phyloP scores from a whole-genome alignment of 2,329 filamentous ascomycete genomes.

The Colletotrichum chrysophilum region DNA sequence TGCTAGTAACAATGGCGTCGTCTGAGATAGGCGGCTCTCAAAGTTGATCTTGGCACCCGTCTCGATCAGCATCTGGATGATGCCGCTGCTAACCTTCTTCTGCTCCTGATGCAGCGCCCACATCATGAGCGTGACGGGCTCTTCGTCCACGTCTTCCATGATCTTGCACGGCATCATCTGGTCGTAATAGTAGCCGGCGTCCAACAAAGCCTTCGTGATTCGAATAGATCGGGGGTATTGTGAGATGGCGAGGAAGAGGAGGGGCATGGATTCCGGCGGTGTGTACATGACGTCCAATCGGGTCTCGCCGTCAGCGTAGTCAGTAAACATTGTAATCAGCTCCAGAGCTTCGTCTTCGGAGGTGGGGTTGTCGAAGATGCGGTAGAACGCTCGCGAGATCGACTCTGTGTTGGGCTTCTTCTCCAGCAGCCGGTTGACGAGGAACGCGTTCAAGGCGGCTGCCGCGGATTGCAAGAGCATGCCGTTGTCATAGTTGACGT shows the following conservation, averaged over 20 bases:
- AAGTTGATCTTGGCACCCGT: constrained; percentile 62
- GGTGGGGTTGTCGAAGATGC: constrained; percentile 57
- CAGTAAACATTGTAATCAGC: constrained; percentile 56
- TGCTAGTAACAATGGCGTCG: constrained; percentile 65
- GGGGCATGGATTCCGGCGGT: constrained; percentile 46
- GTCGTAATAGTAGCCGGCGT: constrained; percentile 66
- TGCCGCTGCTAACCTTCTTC: constrained; percentile 63
- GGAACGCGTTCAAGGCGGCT: constrained; percentile 51
- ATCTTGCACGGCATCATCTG: constrained; percentile 51
- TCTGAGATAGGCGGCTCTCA: constrained; percentile 54
- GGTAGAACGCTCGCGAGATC: constrained; percentile 59
- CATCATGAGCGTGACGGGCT: constrained; percentile 61
- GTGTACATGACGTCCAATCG: constrained; percentile 56
- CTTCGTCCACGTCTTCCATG: constrained; percentile 52
- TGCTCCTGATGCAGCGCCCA: constrained; percentile 69
- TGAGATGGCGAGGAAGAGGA: constrained; percentile 57
- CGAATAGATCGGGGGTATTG: constrained; percentile 60
- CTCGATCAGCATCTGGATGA: constrained; percentile 63
- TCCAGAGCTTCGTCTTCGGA: constrained; percentile 55
- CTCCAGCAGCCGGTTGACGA: constrained; percentile 56
- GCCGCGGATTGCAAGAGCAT: constrained; percentile 59
- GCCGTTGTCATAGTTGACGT: constrained; percentile 53
- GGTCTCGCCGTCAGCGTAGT: constrained; percentile 51
- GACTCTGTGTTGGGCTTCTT: constrained; percentile 54
- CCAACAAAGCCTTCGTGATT: constrained; percentile 57